These are phyloP conservation scores for Amylocystis lapponica DNA, from an alignment of 768 basidiomycete species.

Conservation along the genomic window DNA sequence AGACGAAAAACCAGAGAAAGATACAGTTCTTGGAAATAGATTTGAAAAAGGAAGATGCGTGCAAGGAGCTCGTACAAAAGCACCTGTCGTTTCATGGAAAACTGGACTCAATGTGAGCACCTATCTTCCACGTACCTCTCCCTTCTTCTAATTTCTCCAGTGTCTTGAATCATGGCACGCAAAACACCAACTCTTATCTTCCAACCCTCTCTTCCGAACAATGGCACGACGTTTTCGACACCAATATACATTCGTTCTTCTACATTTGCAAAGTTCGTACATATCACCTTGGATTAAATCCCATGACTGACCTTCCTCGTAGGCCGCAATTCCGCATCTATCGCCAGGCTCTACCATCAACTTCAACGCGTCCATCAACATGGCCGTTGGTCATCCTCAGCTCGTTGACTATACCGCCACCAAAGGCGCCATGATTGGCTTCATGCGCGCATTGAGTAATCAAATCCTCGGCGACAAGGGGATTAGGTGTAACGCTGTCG, in stretches of 20 bases:
- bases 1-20: conserved; percentile 32
- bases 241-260: conserved; percentile 39
- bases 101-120: conserved; percentile 35
- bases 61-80: conserved; percentile 32
- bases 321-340: conserved; percentile 39
- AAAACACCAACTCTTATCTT: conserved; percentile 34
- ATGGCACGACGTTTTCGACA: conserved; percentile 37
- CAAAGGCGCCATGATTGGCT: conserved; percentile 46
- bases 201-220: conserved; percentile 32
- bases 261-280: conserved; percentile 33
- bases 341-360: conserved; percentile 34
- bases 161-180: conserved; percentile 39
- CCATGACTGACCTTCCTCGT: not conserved
- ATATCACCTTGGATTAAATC: not conserved
- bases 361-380: conserved; percentile 41
- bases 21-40: conserved; percentile 34
- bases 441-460: conserved; percentile 43
- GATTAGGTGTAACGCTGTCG: conserved; percentile 36
- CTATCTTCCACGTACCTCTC: not conserved
- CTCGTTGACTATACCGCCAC: conserved; percentile 51
- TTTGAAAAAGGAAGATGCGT: conserved; percentile 32
- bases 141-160: conserved; percentile 14
- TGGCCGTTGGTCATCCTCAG: conserved; percentile 38
- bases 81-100: conserved; percentile 31
- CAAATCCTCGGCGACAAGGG: conserved; percentile 45